phyloP scores from a whole-genome alignment of 139 green algal genomes.

The Parachlorella kessleri region DNA sequence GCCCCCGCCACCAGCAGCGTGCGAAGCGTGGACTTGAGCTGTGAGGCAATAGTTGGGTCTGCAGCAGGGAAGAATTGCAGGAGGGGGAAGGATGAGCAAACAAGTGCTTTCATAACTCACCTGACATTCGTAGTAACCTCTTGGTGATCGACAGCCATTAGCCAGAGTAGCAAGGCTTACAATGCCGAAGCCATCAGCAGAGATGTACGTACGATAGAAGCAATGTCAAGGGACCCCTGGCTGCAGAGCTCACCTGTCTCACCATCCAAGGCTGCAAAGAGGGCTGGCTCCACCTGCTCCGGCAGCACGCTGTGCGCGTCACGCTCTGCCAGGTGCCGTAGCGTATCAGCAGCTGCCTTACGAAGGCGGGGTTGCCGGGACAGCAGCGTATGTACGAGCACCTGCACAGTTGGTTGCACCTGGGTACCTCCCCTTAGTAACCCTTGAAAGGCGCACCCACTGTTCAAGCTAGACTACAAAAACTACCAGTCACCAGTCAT shows the following conservation, averaged over 20 bases:
- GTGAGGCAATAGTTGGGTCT: constrained; percentile 47
- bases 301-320: constrained; percentile 57
- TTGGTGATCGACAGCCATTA: no score
- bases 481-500: neutral
- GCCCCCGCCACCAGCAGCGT: constrained; percentile 62
- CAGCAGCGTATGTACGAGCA: constrained; percentile 31
- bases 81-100: no score
- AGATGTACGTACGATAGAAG: no score
- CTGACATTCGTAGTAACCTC: no score
- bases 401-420: constrained; percentile 45
- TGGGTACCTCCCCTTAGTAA: no score
- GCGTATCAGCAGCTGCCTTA: constrained; percentile 79
- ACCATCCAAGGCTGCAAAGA: constrained; percentile 85
- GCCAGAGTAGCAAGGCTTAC: no score
- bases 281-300: constrained; percentile 62
- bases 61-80: no score
- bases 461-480: no score
- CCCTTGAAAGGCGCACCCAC: no score
- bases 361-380: constrained; percentile 78
- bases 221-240: no score
- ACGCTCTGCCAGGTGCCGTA: constrained; percentile 87
- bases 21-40: constrained; percentile 60
- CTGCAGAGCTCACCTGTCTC: constrained; percentile 54
- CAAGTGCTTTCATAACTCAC: no score
- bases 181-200: no score